Evolutionary conservation across 768 basidiomycete genomes (phyloP).

Genomic region (Mycena crocata): DNA sequence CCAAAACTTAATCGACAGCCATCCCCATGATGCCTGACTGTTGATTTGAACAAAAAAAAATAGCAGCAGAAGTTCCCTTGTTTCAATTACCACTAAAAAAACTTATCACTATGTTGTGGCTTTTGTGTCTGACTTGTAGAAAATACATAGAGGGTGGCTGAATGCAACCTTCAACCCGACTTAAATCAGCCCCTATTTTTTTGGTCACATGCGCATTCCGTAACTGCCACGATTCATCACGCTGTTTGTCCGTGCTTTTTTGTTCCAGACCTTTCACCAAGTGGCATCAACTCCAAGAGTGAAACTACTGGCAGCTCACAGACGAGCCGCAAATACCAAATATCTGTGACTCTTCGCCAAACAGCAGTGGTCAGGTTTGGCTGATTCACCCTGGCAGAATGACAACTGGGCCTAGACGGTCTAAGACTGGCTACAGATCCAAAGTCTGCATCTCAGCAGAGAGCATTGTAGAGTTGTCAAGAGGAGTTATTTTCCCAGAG

Average conservation of each 20-base stretch:
- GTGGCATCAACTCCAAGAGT: neutral
- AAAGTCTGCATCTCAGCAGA: slow-evolving; percentile 6
- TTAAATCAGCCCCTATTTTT: too few species aligned
- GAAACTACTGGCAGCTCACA: too few species aligned
- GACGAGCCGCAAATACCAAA: slow-evolving; percentile 19
- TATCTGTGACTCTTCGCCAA: neutral
- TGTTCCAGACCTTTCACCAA: neutral
- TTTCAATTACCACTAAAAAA: too few species aligned
- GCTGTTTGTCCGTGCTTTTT: slow-evolving; percentile 11
- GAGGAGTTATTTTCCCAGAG: slow-evolving; percentile 6
- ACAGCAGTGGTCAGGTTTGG: neutral
- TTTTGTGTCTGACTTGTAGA: too few species aligned
- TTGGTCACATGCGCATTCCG: neutral
- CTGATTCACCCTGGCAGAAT: slow-evolving; percentile 2
- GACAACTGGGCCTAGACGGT: neutral
- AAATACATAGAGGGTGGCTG: too few species aligned
- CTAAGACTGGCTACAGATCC: neutral
- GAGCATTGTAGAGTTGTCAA: slow-evolving; percentile 18
- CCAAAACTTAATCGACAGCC: too few species aligned
- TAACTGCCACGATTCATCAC: neutral
- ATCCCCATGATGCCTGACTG: too few species aligned
- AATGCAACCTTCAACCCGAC: too few species aligned
- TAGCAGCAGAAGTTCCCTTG: too few species aligned
- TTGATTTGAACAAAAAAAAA: too few species aligned
- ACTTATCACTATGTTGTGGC: too few species aligned